These are phyloP conservation scores for Lumnitzera racemosa DNA, from an alignment of 345 rosid genomes.

Conservation along the genomic window DNA sequence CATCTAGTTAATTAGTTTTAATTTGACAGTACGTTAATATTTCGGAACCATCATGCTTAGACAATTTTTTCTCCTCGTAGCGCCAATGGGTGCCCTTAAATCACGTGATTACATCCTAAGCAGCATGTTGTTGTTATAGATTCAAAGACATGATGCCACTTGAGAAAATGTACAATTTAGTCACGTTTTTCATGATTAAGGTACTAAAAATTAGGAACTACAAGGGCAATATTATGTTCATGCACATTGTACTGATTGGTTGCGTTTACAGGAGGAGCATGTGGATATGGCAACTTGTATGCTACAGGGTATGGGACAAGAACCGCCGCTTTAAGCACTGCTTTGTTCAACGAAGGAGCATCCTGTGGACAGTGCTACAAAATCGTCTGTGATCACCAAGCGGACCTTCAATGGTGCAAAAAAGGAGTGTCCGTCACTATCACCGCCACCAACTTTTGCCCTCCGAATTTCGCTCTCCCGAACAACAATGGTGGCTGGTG, in stretches of 20 bases:
- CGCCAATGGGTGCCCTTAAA: too few relatives aligned
- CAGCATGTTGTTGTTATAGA: too few relatives aligned
- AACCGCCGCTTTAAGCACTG: conserved; percentile 75
- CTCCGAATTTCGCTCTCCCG: conserved; percentile 68
- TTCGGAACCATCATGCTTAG: too few relatives aligned
- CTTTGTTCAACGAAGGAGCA: conserved; percentile 63
- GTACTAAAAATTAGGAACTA: not conserved
- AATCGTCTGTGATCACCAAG: conserved; percentile 46
- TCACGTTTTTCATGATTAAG: not conserved
- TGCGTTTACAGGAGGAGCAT: conserved; percentile 53
- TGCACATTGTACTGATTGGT: not conserved
- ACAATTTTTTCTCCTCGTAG: too few relatives aligned
- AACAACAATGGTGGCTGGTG: conserved; percentile 90
- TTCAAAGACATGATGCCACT: too few relatives aligned
- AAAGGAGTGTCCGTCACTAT: conserved; percentile 48
- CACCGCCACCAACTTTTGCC: conserved; percentile 78
- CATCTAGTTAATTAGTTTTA: too few relatives aligned
- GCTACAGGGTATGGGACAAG: conserved; percentile 59
- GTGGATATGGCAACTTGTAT: conserved; percentile 68
- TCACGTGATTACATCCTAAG: too few relatives aligned
- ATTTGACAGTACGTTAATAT: too few relatives aligned
- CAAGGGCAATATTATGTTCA: not conserved
- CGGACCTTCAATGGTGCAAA: conserved; percentile 60
- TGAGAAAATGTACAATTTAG: too few relatives aligned
- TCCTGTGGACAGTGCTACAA: conserved; percentile 73